Percentiles rank a stretch among this genome's conserved stretches.
These are phyloP conservation scores for Neostapfia colusana DNA, from an alignment of 176 grass and related monocot species.

Conservation along the genomic window DNA sequence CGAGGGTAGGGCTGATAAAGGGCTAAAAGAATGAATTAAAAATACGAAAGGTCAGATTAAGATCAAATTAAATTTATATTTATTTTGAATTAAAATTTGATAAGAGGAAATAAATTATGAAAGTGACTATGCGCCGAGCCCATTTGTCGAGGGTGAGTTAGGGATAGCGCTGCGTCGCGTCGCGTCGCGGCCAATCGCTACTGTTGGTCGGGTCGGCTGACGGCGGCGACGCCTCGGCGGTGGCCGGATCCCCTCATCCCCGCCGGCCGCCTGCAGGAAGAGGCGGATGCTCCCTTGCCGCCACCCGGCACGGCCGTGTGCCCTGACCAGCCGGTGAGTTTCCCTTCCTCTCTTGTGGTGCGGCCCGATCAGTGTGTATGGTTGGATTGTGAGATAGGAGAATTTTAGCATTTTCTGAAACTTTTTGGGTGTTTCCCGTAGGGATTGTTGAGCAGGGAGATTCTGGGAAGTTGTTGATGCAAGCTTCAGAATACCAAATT, in stretches of 20 bases:
- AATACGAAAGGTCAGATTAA: no score
- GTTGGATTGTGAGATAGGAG: background rate
- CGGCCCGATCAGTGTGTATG: background rate
- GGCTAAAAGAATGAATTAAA: no score
- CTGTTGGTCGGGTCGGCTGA: background rate
- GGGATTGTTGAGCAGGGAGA: background rate
- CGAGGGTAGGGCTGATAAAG: no score
- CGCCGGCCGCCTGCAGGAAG: background rate
- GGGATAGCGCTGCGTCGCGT: background rate
- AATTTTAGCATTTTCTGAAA: background rate
- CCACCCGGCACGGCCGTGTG: background rate
- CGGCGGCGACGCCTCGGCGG: background rate
- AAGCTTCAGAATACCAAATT: background rate
- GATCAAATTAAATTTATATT: no score
- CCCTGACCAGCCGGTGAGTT: constrained; percentile 13
- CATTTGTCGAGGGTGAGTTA: constrained; percentile 17
- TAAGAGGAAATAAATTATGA: no score
- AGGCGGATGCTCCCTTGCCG: background rate
- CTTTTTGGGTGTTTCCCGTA: background rate
- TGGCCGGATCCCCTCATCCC: background rate
- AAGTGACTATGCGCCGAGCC: no score
- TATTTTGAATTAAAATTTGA: no score
- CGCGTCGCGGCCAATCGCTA: background rate
- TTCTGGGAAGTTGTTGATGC: background rate
- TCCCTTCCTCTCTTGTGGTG: background rate